Evolutionary conservation across 768 basidiomycete genomes (phyloP).

Genomic region (Auricularia auricula-judae): DNA sequence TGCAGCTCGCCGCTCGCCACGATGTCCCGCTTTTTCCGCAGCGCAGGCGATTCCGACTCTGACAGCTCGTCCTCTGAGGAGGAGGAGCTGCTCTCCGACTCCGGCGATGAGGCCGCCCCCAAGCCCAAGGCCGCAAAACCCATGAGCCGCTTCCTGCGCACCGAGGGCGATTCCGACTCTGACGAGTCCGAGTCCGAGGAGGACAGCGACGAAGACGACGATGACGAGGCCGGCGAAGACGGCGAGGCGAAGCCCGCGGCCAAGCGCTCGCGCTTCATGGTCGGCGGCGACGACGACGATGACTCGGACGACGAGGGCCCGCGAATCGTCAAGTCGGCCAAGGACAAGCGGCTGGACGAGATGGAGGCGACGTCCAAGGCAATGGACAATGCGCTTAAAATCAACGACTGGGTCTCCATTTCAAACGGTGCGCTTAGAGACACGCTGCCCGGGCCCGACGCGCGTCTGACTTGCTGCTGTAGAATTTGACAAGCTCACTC

Average conservation of each 20-base stretch:
- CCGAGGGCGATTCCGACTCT: conserved; percentile 42
- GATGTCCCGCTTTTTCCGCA: conserved; percentile 88
- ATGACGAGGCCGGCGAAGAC: conserved; percentile 46
- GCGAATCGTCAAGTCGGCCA: conserved; percentile 76
- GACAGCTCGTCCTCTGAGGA: conserved; percentile 48
- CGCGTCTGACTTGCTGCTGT: conserved; percentile 2
- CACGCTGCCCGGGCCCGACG: not conserved
- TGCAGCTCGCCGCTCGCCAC: conserved; percentile 2
- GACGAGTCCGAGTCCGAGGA: conserved; percentile 41
- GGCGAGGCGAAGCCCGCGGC: conserved; percentile 40
- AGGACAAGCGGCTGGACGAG: conserved; percentile 86
- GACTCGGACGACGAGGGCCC: conserved; percentile 54
- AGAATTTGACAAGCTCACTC: conserved; percentile 95
- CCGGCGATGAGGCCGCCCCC: conserved; percentile 44
- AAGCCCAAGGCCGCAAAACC: conserved; percentile 39
- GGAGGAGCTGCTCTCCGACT: conserved; percentile 61
- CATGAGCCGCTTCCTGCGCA: conserved; percentile 73
- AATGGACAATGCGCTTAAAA: conserved; percentile 91
- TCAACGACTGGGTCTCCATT: conserved; percentile 93
- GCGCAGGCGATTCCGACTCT: conserved; percentile 72
- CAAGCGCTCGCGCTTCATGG: conserved; percentile 17
- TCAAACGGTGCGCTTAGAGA: conserved; percentile 54
- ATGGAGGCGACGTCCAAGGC: conserved; percentile 86
- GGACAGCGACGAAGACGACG: conserved; percentile 45
- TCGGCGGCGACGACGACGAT: conserved; percentile 39